Evolutionary conservation across 2,329 filamentous ascomycete genomes (phyloP), one percentile per base, ranked within the genome.

Genomic region (Claviceps arundinis): DNA sequence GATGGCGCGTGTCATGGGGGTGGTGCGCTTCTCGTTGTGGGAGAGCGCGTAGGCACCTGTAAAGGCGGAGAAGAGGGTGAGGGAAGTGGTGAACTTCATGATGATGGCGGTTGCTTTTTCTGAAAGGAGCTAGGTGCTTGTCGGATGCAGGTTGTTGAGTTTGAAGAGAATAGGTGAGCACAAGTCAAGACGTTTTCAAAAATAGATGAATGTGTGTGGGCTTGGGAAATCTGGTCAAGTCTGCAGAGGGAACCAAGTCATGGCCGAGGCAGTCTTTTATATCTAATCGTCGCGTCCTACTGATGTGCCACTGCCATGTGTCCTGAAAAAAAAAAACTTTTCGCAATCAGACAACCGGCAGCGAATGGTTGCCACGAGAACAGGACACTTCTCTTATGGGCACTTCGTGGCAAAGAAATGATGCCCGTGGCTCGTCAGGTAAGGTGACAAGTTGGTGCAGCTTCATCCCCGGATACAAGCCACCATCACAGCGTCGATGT

Each of bases 51-150:
- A 26, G 37, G 17, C 26, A 48, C 44, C 45, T 1, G 53, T 40
- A 17, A 48, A 5, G 51, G 47, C 50, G 22, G 37, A 22, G 3
- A 55, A 37, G 37, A 51, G 14, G 50, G 50, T 40, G 50, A 54
- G 16, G 17, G 30, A 16, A 19, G 43, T 37, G 26, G 37, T 17
- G 30, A 48, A 16, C 50, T 49, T 54, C 52, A 54, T 54, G 43
- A 54, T 54, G 43, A 19, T 22, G 16, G 37, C 6, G 16, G 17
- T 5, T 45, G 6, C 9, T n/a, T n/a, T n/a, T 30, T 26, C 1
- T 34, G 30, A 34, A 34, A 34, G 30, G 30, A 34, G 30, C 9
- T 30, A 7, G 2, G 24, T 30, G 26, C 30, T 30, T 30, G 30
- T 30, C 11, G 30, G 30, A 30, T 30, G 30, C 30, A 30, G 11